phyloP scores from a whole-genome alignment of 371 early-diverging fungal genomes.

The Mucor circinelloides region DNA sequence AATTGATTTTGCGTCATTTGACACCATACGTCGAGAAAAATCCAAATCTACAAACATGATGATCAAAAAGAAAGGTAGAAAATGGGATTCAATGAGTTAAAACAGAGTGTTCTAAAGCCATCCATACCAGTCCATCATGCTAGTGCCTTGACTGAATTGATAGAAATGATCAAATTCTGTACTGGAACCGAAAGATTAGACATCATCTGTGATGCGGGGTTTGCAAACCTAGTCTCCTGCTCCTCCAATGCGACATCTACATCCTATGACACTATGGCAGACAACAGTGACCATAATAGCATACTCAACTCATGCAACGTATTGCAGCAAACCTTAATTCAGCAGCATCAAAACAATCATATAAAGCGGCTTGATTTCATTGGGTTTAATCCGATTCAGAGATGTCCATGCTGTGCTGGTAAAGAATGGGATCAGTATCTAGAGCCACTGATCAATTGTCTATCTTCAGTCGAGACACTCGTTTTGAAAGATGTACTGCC shows the following conservation, averaged over 20 bases:
- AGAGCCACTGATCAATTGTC: constrained; percentile 1
- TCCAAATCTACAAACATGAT: background rate
- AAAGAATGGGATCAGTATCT: constrained; percentile 28
- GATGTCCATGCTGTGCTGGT: constrained; percentile 35
- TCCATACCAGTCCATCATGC: constrained; percentile 11
- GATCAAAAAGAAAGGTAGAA: constrained; percentile 5
- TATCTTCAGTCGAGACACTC: constrained; percentile 10
- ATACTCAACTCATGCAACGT: background rate
- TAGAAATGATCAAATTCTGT: constrained; percentile 14
- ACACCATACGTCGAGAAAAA: constrained; percentile 10
- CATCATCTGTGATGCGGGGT: constrained; percentile 26
- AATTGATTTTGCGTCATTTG: constrained; percentile 27
- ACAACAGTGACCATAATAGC: background rate
- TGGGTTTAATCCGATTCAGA: constrained; percentile 21
- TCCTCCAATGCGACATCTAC: background rate
- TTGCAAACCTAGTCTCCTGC: background rate
- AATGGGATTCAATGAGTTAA: background rate
- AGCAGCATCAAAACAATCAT: background rate
- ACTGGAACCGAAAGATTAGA: constrained; percentile 20
- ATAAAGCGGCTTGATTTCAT: constrained; percentile 21
- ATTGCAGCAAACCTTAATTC: background rate
- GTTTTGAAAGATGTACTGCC: constrained; percentile 28
- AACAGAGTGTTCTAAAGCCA: background rate
- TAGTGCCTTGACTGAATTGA: background rate
- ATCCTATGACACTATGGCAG: background rate